Conservation (phyloP, 441 rosid genomes). For the Sinapis alba region DNA sequence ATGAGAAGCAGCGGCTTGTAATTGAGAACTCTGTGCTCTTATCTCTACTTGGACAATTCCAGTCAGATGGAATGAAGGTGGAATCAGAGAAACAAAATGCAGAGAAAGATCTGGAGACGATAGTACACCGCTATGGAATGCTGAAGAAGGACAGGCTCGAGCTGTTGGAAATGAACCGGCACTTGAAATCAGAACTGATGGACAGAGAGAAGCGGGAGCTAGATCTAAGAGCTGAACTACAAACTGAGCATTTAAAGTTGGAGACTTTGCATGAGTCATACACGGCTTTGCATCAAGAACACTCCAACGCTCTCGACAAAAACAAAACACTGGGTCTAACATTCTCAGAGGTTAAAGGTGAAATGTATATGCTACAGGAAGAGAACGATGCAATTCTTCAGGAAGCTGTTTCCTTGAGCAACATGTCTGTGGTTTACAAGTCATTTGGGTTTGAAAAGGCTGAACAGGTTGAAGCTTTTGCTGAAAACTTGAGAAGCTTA, state of each 20-base stretch:
- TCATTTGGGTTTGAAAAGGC: conserved; percentile 63
- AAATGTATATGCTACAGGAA: conserved; percentile 55
- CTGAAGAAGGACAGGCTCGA: conserved; percentile 51
- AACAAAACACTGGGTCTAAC: conserved; percentile 52
- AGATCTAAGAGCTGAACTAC: conserved; percentile 49
- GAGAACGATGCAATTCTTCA: conserved; percentile 55
- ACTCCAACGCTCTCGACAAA: conserved; percentile 50
- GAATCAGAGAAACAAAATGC: conserved; percentile 46
- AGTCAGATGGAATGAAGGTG: conserved; percentile 49
- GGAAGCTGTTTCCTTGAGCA: conserved; percentile 58
- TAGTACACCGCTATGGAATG: conserved; percentile 41
- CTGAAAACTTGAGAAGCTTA: conserved; percentile 49
- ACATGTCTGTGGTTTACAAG: conserved; percentile 55
- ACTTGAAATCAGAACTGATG: conserved; percentile 56
- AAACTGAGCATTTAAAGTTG: conserved; percentile 46
- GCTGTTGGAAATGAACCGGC: conserved; percentile 64
- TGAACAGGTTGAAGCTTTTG: conserved; percentile 55
- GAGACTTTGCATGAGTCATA: conserved; percentile 54
- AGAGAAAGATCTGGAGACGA: conserved; percentile 46
- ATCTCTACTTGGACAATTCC: conserved; percentile 52
- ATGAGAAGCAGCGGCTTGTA: conserved; percentile 56
- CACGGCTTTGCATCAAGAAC: conserved; percentile 55
- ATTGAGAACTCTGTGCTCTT: conserved; percentile 68
- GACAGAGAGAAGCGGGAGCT: conserved; percentile 50
- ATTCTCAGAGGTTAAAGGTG: conserved; percentile 53